phyloP scores from a whole-genome alignment of 148 eudicot species.

The Amaranthus palmeri region DNA sequence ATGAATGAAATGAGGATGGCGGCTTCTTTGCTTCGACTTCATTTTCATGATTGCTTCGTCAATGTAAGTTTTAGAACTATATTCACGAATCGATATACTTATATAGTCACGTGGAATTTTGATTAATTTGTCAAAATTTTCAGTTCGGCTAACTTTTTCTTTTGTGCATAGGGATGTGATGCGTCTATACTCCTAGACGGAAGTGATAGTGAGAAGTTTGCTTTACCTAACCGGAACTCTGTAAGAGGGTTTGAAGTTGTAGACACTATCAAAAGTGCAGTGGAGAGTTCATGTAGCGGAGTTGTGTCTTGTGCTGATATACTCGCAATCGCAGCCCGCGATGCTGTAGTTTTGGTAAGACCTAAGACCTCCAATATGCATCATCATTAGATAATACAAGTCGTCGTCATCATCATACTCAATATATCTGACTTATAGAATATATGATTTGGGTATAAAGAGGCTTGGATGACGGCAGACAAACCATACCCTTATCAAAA shows the following conservation, averaged over 20 bases:
- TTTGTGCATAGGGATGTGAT: constrained; percentile 64
- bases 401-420: background rate
- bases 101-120: too few relatives aligned
- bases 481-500: background rate
- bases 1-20: constrained; percentile 71
- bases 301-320: constrained; percentile 77
- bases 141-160: background rate
- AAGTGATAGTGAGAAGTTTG: constrained; percentile 60
- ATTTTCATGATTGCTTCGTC: constrained; percentile 85
- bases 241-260: constrained; percentile 69
- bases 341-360: constrained; percentile 61
- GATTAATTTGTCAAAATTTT: too few relatives aligned
- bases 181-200: constrained; percentile 71
- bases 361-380: too few relatives aligned
- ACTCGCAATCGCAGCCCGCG: constrained; percentile 72
- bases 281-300: constrained; percentile 59
- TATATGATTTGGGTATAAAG: too few relatives aligned
- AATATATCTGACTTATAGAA: too few relatives aligned
- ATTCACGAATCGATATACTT: too few relatives aligned
- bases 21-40: constrained; percentile 76
- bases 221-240: constrained; percentile 56
- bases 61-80: constrained; percentile 64
- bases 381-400: background rate
- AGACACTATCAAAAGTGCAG: constrained; percentile 60
- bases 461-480: background rate